phyloP scores from a whole-genome alignment of 441 rosid species.

The Pelargonium myrrhifolium region DNA sequence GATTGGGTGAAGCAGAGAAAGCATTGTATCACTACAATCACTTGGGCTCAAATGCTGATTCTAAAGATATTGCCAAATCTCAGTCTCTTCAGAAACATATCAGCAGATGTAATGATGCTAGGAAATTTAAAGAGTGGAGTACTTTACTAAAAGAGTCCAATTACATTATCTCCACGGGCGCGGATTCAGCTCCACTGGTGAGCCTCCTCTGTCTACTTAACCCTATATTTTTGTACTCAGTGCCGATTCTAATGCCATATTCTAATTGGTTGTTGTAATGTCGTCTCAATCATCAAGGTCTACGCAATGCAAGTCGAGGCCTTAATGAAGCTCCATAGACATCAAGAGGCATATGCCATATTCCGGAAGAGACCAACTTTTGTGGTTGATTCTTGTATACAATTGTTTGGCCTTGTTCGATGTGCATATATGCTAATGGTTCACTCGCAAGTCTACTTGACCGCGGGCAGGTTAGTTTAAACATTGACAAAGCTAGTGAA shows the following conservation, averaged over 20 bases:
- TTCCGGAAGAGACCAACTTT: slow-evolving; percentile 44
- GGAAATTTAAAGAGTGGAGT: slow-evolving; percentile 46
- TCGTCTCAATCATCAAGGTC: slow-evolving; percentile 29
- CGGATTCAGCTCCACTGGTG: slow-evolving; percentile 72
- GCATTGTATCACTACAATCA: slow-evolving; percentile 54
- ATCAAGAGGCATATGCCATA: slow-evolving; percentile 53
- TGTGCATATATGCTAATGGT: slow-evolving; percentile 41
- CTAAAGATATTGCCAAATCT: slow-evolving; percentile 43
- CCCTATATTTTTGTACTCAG: neutral
- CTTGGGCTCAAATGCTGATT: slow-evolving; percentile 36
- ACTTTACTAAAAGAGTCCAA: slow-evolving; percentile 41
- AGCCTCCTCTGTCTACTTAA: slow-evolving; percentile 7
- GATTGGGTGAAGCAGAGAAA: slow-evolving; percentile 71
- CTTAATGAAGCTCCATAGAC: slow-evolving; percentile 50
- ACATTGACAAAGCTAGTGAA: no score
- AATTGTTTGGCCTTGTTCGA: slow-evolving; percentile 41
- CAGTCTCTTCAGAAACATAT: slow-evolving; percentile 42
- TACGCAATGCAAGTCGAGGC: slow-evolving; percentile 71
- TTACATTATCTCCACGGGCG: slow-evolving; percentile 45
- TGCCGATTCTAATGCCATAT: neutral
- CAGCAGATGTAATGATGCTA: slow-evolving; percentile 41
- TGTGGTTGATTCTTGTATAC: slow-evolving; percentile 34
- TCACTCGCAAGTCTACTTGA: slow-evolving; percentile 52
- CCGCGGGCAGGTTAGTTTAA: slow-evolving; percentile 61
- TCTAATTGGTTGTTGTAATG: neutral